Evolutionary conservation across 2,329 filamentous ascomycete species (phyloP).

Genomic region (Colletotrichum echinochloae): DNA sequence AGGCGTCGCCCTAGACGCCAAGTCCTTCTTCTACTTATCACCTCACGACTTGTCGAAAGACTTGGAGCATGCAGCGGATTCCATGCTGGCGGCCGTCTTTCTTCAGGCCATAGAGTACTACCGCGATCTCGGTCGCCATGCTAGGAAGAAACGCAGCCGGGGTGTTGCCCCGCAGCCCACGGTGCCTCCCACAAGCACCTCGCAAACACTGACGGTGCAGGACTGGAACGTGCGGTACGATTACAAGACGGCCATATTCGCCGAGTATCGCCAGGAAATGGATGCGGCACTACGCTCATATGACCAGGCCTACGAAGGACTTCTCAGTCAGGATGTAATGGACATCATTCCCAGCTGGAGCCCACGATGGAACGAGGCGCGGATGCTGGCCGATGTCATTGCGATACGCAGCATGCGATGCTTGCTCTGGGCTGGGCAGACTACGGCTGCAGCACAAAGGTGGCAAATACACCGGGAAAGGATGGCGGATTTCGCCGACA

Average conservation of each 20-base stretch:
- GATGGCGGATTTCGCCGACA: conserved; percentile 82
- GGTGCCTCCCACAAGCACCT: conserved; percentile 86
- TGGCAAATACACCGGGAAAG: conserved; percentile 84
- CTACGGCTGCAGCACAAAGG: conserved; percentile 81
- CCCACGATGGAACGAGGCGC: conserved; percentile 90
- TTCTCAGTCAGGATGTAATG: conserved; percentile 86
- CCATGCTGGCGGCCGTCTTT: conserved; percentile 79
- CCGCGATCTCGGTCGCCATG: conserved; percentile 91
- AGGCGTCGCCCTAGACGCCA: conserved; percentile 83
- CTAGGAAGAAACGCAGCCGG: conserved; percentile 86
- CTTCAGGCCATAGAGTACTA: conserved; percentile 89
- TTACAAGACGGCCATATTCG: conserved; percentile 90
- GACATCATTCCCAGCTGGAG: conserved; percentile 92
- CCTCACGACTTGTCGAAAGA: conserved; percentile 78
- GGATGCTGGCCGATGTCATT: conserved; percentile 85
- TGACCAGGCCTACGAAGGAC: conserved; percentile 84
- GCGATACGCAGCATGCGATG: conserved; percentile 86
- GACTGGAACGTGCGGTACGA: conserved; percentile 97
- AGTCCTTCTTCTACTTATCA: conserved; percentile 87
- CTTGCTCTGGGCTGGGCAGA: conserved; percentile 81
- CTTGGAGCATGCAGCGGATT: conserved; percentile 78
- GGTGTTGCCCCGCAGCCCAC: conserved; percentile 84
- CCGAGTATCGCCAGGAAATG: conserved; percentile 93
- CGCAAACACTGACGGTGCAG: conserved; percentile 83
- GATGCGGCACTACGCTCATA: conserved; percentile 88